Base-by-base conservation (phyloP, 1,139 yeast species). In the Pichia sp. region DNA sequence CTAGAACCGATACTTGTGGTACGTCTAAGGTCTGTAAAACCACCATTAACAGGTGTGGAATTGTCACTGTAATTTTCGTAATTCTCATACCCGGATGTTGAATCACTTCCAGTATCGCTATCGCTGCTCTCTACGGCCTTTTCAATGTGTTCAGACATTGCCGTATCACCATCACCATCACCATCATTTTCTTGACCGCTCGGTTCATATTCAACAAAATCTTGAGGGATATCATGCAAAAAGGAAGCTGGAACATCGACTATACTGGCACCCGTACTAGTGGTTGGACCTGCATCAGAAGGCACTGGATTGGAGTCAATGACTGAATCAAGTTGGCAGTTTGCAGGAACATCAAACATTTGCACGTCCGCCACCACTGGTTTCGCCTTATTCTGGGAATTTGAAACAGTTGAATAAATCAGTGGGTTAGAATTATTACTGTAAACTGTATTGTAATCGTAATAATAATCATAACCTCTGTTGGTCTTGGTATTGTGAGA, bases 391-490 rank as follows among this genome's bases (percentile, higher is more conserved):
- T 23, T 23, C n/a, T 6, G 13, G 6, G 26, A 7, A 23, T 41
- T 41, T 10, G 39, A 43, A 17, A 17, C 25, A 30, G 41, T 40
- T 27, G 32, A 35, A 21, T 42, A 49, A 11, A 42, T 29, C 22
- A 41, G 15, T 4, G 55, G 55, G 38, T 51, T 48, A 16, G 42
- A 41, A 3, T 39, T 39, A 27, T 48, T 47, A 40, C 46, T 47
- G 53, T 82, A 85, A 16, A 86, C 96, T 1, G 91, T 72, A 54
- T 84, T 85, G 59, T 86, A 86, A 60, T 87, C 95, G 56, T 87
- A 87, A 55, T 79, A 78, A 62, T 84, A 82, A 55, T 82, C 87
- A 53, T 78, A 79, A 33, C 94, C 91, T 59, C 93, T 70, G 44
- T 75, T 70, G 41, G 84, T 76, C 50, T 76, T 74, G 25, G 82